A percentile compares a stretch with the other conserved stretches of the same genome.
Evolutionary conservation across 306 rosid genomes (phyloP).

Genomic region (Boehmeria nivea): DNA sequence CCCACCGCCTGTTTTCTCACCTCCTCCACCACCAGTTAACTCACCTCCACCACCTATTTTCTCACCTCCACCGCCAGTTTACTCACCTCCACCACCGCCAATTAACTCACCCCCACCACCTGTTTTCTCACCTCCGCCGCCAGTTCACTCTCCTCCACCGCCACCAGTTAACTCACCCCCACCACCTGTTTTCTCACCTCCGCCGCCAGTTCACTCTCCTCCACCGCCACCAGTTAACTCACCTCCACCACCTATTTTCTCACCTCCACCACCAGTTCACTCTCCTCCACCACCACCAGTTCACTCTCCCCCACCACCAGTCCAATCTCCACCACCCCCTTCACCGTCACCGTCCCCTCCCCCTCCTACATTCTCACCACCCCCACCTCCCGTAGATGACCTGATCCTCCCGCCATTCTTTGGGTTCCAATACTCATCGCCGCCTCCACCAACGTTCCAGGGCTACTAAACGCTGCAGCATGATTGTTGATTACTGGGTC

Average conservation of each 20-base stretch:
- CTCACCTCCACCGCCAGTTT: conserved; percentile 9
- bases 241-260: neutral
- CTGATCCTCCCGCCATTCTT: conserved; percentile 24
- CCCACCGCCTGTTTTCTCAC: no score
- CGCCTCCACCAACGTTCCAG: conserved; percentile 33
- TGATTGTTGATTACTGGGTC: neutral
- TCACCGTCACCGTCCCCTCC: conserved; percentile 2
- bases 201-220: conserved; percentile 8
- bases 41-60: conserved; percentile 3
- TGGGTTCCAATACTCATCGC: conserved; percentile 29
- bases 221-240: conserved; percentile 19
- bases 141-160: conserved; percentile 12
- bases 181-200: conserved; percentile 3
- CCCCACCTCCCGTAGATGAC: conserved; percentile 9
- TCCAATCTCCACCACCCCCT: conserved; percentile 18
- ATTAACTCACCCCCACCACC: conserved; percentile 10
- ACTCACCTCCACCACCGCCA: conserved; percentile 4
- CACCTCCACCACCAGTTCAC: conserved; percentile 9
- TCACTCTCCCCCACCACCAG: conserved; percentile 7
- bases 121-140: conserved; percentile 13
- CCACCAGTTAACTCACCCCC: conserved; percentile 7
- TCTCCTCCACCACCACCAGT: conserved; percentile 14
- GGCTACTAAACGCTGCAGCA: conserved; percentile 22
- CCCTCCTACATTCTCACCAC: conserved; percentile 6
- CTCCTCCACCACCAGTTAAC: conserved; percentile 16